A percentile compares a stretch with the other conserved stretches of the same genome.
Evolutionary conservation across 2,329 filamentous ascomycete species (phyloP).

Genomic region (Alternaria gaisen): DNA sequence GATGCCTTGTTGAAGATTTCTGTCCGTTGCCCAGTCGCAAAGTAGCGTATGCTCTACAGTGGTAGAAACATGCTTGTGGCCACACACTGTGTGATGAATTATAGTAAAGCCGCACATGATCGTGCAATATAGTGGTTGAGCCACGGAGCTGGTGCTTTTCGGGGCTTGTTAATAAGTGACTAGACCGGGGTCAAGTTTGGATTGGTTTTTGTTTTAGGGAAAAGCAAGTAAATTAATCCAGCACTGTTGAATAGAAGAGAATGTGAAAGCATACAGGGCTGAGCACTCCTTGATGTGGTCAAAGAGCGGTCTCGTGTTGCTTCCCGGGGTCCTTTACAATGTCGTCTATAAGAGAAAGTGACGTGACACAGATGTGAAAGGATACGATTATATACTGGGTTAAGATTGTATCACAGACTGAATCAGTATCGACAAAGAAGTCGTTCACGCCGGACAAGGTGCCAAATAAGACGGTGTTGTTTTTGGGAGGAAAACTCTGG

Average conservation of each 20-base stretch:
- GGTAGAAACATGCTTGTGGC: neutral
- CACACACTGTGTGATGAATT: neutral
- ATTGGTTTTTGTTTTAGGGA: neutral
- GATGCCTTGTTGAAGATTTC: neutral
- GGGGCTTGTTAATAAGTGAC: neutral
- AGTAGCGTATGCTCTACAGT: neutral
- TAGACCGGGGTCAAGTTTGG: neutral
- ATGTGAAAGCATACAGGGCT: neutral
- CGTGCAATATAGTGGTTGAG: neutral
- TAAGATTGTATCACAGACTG: neutral
- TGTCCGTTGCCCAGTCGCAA: neutral
- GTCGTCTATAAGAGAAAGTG: neutral
- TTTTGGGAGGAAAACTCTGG: neutral
- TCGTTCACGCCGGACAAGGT: neutral
- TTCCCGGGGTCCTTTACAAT: neutral
- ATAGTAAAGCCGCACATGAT: slow-evolving; percentile 3
- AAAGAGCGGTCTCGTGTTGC: neutral
- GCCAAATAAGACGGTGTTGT: neutral
- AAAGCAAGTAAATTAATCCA: neutral
- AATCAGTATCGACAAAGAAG: neutral
- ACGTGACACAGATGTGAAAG: neutral
- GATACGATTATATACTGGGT: neutral
- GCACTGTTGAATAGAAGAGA: neutral
- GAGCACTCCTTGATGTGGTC: neutral
- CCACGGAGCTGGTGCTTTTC: neutral